Evolutionary conservation across 2,329 filamentous ascomycete species (phyloP).

Genomic region (Thelonectria olida): DNA sequence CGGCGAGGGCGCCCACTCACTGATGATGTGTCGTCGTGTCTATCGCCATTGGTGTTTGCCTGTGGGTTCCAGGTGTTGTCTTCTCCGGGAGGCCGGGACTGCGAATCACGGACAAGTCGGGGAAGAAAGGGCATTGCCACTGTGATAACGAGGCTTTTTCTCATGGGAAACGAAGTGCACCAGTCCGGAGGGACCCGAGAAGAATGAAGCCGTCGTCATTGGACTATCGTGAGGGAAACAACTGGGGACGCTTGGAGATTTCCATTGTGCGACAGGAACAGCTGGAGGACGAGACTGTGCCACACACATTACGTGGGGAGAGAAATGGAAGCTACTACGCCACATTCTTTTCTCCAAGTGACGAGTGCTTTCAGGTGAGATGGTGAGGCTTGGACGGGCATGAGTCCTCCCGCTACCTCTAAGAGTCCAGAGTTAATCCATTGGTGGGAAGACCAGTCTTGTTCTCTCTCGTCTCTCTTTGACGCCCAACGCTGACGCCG

Average conservation of each 20-base stretch:
- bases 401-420: background rate
- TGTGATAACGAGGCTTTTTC: background rate
- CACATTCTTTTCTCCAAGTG: background rate
- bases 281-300: background rate
- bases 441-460: background rate
- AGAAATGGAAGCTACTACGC: background rate
- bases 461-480: background rate
- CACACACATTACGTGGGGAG: conserved; percentile 6
- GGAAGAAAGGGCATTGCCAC: background rate
- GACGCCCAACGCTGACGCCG: background rate
- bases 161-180: background rate
- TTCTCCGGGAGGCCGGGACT: background rate
- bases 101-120: background rate
- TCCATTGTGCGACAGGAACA: background rate
- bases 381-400: conserved; percentile 1
- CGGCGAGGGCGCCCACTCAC: background rate
- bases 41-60: background rate
- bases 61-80: background rate
- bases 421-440: background rate
- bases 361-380: background rate
- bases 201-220: background rate
- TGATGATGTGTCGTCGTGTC: conserved; percentile 19
- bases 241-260: too few relatives aligned
- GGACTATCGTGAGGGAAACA: background rate
- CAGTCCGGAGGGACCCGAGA: too few relatives aligned